These are phyloP conservation scores for Paracoccidioides brasiliensis DNA, from an alignment of 2,329 filamentous ascomycete species.

Conservation along the genomic window DNA sequence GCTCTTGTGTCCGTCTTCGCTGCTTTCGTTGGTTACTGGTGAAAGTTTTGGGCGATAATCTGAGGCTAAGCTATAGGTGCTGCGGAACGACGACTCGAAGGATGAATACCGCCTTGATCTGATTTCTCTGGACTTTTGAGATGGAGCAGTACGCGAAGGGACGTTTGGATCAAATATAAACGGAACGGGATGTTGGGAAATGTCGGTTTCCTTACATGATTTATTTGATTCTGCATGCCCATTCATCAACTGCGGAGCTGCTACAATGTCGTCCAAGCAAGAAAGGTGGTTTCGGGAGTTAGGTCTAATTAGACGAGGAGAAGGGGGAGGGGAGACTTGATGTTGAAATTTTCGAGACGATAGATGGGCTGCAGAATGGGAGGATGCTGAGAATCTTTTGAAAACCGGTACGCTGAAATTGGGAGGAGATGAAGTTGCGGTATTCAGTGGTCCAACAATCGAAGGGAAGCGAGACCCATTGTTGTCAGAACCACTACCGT, in stretches of 20 bases:
- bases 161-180: conserved; percentile 1
- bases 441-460: conserved; percentile 15
- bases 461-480: conserved; percentile 14
- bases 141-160: background rate
- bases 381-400: conserved; percentile 19
- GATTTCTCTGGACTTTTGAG: background rate
- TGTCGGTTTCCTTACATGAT: background rate
- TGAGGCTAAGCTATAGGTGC: background rate
- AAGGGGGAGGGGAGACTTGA: background rate
- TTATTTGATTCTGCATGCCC: background rate
- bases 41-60: conserved; percentile 4
- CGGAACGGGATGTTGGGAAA: background rate
- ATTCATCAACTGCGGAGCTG: background rate
- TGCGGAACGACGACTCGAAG: conserved; percentile 2
- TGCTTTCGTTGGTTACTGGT: conserved; percentile 1
- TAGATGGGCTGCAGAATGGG: background rate
- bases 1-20: background rate
- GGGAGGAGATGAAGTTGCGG: conserved; percentile 22
- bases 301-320: background rate
- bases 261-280: background rate
- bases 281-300: background rate
- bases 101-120: conserved; percentile 6
- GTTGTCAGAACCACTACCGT: conserved; percentile 10
- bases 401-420: conserved; percentile 32
- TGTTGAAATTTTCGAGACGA: background rate